These are phyloP conservation scores for Fagopyrum tataricum DNA, from an alignment of 148 eudicot species.

Conservation along the genomic window DNA sequence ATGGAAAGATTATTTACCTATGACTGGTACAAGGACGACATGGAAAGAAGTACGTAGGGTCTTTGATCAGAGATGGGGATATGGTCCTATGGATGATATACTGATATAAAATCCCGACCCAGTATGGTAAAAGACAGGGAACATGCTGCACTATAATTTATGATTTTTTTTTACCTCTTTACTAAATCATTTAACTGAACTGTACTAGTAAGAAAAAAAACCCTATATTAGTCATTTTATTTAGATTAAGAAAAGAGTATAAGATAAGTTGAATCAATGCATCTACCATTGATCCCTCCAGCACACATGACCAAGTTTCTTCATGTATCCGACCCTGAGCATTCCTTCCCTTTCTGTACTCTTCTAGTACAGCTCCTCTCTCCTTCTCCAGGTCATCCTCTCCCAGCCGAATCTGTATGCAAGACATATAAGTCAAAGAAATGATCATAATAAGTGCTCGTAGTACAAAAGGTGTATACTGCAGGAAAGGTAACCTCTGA, in stretches of 20 bases:
- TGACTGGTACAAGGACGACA: no score
- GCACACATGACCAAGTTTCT: slow-evolving; percentile 46
- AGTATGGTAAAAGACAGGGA: no score
- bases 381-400: slow-evolving; percentile 46
- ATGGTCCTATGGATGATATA: no score
- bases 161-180: not conserved
- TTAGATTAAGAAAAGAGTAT: not conserved
- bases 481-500: slow-evolving; percentile 42
- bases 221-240: no score
- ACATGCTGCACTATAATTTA: no score
- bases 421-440: not conserved
- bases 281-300: slow-evolving; percentile 68
- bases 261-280: not conserved
- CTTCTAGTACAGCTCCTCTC: slow-evolving; percentile 89
- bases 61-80: no score
- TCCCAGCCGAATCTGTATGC: not conserved
- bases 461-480: not conserved
- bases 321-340: slow-evolving; percentile 74
- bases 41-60: no score
- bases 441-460: not conserved
- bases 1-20: no score
- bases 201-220: no score
- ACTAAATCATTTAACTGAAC: not conserved
- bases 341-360: slow-evolving; percentile 59
- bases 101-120: no score